These are phyloP conservation scores for Suillus ampliporus DNA, from an alignment of 768 basidiomycete genomes.

Conservation along the genomic window DNA sequence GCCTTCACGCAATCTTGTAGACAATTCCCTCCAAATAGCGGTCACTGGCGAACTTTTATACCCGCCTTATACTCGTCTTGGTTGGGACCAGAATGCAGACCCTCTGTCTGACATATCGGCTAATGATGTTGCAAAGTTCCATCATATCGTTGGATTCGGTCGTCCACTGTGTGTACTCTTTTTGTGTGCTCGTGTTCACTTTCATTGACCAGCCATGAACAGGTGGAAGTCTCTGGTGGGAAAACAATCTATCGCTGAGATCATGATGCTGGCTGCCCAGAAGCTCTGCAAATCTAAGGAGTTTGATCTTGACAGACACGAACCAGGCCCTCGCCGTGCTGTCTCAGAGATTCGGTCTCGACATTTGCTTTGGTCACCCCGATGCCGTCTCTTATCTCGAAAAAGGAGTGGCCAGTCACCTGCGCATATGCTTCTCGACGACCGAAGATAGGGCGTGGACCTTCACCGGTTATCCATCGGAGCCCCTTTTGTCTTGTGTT, in stretches of 20 bases:
- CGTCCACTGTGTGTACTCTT: not conserved
- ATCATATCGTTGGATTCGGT: constrained; percentile 9
- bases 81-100: constrained; percentile 15
- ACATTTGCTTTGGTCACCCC: constrained; percentile 3
- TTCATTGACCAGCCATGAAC: not conserved
- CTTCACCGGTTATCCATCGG: constrained; percentile 23
- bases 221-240: constrained; percentile 6
- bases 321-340: constrained; percentile 14
- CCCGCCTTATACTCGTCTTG: constrained; percentile 10
- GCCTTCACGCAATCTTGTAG: not conserved
- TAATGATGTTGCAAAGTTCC: constrained; percentile 3
- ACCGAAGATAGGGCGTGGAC: constrained; percentile 16
- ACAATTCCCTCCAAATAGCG: constrained; percentile 3
- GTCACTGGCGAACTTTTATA: constrained; percentile 1
- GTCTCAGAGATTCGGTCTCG: constrained; percentile 15
- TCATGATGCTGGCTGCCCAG: not conserved
- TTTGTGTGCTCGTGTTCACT: not conserved
- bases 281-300: not conserved
- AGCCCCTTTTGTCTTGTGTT: constrained; percentile 22
- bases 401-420: constrained; percentile 19
- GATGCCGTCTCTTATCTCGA: constrained; percentile 11
- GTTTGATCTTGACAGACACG: not conserved
- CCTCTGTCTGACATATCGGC: constrained; percentile 2
- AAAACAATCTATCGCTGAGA: not conserved
- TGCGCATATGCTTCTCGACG: constrained; percentile 16